Evolutionary conservation across 352 stramenopile genomes (phyloP), one percentile per base, ranked within the genome.

Genomic region (Phytophthora cryptogea): DNA sequence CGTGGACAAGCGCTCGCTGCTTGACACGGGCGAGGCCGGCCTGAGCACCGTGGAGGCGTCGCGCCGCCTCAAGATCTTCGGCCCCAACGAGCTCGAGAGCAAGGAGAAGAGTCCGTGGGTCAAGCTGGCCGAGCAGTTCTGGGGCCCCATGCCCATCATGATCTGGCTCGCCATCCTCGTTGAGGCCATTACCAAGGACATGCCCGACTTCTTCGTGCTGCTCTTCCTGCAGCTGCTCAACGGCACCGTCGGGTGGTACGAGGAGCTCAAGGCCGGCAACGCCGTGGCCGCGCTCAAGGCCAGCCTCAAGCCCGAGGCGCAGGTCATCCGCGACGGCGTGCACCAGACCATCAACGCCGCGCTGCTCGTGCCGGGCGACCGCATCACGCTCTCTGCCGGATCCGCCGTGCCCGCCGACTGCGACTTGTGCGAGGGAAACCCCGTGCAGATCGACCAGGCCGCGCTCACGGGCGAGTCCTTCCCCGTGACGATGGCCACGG

Each of bases 401-500:
- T 87, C 91, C 3, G 89, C 92, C 10, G 86, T 99, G 23, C 95
- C 96, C 5, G 94, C 95, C 0, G 96, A 99, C 77, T 88, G 93
- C 52, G 72, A 92, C 30, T 54, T 96, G 11, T 89, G 90, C 63
- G 78, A 90, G 17, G 80, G 95, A 50, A 82, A 94, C 33, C 54
- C 74, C 14, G 68, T 98, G 42, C 79, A 95, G 58, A 90, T 97
- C 46, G 88, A 97, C 68, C 89, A 98, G 72, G 88, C 93, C 27
- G 85, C 87, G 36, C 79, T 99, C 23, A 98, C 95, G 16, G 96
- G 96, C 60, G 95, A 98, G 66, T 97, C 92, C 9, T 92, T 99
- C 54, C 93, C 94, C 2, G 93, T 98, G 26, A 94, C 86, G 10
- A 88, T 96, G 69, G 63, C 72, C 5, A 36, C 65, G 8, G 78